Conservation (phyloP, 257 asterid species). For the Fraxinus excelsior region DNA sequence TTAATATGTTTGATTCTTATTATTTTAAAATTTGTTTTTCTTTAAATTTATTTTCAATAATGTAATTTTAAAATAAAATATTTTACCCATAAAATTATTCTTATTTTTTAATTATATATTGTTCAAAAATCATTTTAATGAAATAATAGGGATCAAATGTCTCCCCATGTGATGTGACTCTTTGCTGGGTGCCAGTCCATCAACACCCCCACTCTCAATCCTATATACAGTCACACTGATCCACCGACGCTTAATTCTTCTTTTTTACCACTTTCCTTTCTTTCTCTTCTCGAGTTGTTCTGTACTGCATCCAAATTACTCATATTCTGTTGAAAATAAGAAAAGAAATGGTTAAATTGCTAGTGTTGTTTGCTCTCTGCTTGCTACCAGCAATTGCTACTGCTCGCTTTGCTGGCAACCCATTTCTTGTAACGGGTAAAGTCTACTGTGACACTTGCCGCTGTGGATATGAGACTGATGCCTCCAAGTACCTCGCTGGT, state of each 20-base stretch:
- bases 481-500: conserved; percentile 50
- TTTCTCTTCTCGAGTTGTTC: not conserved
- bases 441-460: conserved; percentile 45
- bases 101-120: no score
- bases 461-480: conserved; percentile 56
- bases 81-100: no score
- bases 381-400: conserved; percentile 30
- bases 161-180: no score
- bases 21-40: no score
- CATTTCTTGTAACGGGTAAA: conserved; percentile 34
- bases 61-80: no score
- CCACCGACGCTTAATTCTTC: not conserved
- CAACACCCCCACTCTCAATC: no score
- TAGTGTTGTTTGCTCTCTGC: conserved; percentile 29
- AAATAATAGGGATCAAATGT: no score
- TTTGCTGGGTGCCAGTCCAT: no score
- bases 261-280: not conserved
- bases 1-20: no score
- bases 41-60: no score
- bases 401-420: conserved; percentile 17
- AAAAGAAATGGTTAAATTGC: conserved; percentile 33
- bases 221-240: not conserved
- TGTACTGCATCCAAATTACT: not conserved
- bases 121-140: no score
- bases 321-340: not conserved